phyloP scores from a whole-genome alignment of 2,329 filamentous ascomycete species.

The Biscogniauxia marginata region DNA sequence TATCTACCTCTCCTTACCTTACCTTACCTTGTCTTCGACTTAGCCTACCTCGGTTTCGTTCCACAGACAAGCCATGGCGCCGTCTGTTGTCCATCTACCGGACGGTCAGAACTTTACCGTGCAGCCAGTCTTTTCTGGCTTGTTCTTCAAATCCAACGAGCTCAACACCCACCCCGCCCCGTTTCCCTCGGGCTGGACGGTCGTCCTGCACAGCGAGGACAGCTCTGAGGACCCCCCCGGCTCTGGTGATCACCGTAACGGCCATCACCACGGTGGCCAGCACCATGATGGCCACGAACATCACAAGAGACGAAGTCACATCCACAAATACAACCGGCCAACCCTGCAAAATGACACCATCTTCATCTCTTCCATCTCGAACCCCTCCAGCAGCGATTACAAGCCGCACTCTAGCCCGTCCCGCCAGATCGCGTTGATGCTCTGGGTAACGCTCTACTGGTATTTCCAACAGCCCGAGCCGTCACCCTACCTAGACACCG shows the following conservation, averaged over 20 bases:
- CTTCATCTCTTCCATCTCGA: constrained; percentile 90
- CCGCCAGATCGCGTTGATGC: constrained; percentile 91
- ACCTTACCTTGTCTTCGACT: too few relatives aligned
- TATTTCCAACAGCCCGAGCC: constrained; percentile 91
- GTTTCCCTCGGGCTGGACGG: constrained; percentile 86
- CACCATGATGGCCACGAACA: constrained; percentile 29
- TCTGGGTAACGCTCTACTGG: constrained; percentile 94
- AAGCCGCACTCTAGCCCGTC: constrained; percentile 78
- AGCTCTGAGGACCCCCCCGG: constrained; percentile 24
- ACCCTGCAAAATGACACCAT: constrained; percentile 77
- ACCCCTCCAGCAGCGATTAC: constrained; percentile 76
- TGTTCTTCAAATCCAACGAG: constrained; percentile 84
- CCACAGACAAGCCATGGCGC: constrained; percentile 22
- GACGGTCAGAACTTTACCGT: constrained; percentile 85
- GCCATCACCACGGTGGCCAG: constrained; percentile 32
- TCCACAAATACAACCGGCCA: constrained; percentile 69
- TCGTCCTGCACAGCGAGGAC: constrained; percentile 74
- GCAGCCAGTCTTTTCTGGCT: constrained; percentile 83
- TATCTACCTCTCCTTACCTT: too few relatives aligned
- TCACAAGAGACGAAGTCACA: constrained; percentile 36
- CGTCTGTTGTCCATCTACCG: constrained; percentile 66
- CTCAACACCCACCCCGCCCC: constrained; percentile 65
- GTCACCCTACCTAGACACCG: constrained; percentile 58
- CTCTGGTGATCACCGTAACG: background rate
- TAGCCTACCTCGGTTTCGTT: too few relatives aligned